Percentiles rank a stretch among this genome's conserved stretches.
Evolutionary conservation across 495 filamentous ascomycete species (phyloP).

Genomic region (Darksidea phi): DNA sequence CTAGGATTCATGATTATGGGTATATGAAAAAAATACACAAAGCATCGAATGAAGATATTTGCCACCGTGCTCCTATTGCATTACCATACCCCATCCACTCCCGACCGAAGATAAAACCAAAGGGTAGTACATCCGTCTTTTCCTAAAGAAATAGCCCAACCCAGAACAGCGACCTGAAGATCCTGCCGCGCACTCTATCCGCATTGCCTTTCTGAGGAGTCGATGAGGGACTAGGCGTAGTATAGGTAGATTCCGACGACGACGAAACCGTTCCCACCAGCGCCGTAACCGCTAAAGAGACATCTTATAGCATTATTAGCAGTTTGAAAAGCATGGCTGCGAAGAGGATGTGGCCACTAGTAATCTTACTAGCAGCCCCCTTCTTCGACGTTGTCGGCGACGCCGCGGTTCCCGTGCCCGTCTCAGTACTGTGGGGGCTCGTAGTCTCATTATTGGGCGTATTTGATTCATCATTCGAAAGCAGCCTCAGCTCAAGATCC

Average conservation of each 20-base stretch:
- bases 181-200: neutral
- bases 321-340: constrained; percentile 9
- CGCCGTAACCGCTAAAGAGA: neutral
- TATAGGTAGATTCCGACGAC: neutral
- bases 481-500: constrained; percentile 53
- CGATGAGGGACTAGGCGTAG: neutral
- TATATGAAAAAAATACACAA: neutral
- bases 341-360: constrained; percentile 3
- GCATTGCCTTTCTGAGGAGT: neutral
- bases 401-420: constrained; percentile 1
- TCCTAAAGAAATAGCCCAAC: neutral
- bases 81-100: neutral
- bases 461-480: constrained; percentile 55
- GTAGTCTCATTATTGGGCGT: constrained; percentile 50
- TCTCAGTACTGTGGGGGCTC: constrained; percentile 24
- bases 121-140: no score
- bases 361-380: constrained; percentile 23
- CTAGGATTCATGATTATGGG: neutral
- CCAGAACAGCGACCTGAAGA: neutral
- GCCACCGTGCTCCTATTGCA: neutral
- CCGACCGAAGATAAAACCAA: neutral
- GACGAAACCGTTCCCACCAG: neutral
- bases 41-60: neutral
- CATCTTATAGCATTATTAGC: constrained; percentile 13
- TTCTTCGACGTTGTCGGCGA: constrained; percentile 7